Evolutionary conservation across 208 protist species (phyloP), one percentile per base, ranked within the genome.

Genomic region (Leishmania mexicana): DNA sequence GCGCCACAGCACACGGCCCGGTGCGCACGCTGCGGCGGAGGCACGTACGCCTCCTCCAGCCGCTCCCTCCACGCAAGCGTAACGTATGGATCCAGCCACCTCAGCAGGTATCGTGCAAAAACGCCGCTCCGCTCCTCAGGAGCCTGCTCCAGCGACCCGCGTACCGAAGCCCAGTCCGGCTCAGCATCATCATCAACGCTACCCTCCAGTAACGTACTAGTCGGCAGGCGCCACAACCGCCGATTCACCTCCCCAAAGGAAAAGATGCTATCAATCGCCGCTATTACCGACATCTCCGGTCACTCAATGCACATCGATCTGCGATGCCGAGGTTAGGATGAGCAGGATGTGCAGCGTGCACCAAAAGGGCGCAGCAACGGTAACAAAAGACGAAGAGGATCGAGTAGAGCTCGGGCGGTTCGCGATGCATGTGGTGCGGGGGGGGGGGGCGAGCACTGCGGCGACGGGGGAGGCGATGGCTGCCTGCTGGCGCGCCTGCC

Each of bases 11-110:
- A 85, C 77, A 45, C 80, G 11, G 74, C 80, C 51, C 65, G 76
- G 60, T 65, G 72, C 67, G 38, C 77, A 65, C 42, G 83, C 84
- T 68, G 77, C 76, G 57, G 79, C 51, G 76, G 82, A 53, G 89
- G 85, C 51, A 87, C 78, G 62, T 76, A 83, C 11, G 75, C 80
- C 31, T 71, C 81, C 35, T 89, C 79, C 51, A 85, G 42, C 19
- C 67, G 73, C 45, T 88, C 87, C 62, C 81, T 85, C 28, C 70
- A 83, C 31, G 88, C 89, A 0, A 88, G 83, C 2, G 65, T 62
- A 6, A 92, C 83, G 51, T 91, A 84, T 0, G 81, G 83, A 5
- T 81, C 54, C 17, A 87, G 76, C 90, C 90, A 92, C 6, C 74
- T 88, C 75, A 92, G 89, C 51, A 86, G 83, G 53, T 88, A 81